These are phyloP conservation scores for Tarenaya hassleriana DNA, from an alignment of 345 rosid genomes.

Conservation along the genomic window DNA sequence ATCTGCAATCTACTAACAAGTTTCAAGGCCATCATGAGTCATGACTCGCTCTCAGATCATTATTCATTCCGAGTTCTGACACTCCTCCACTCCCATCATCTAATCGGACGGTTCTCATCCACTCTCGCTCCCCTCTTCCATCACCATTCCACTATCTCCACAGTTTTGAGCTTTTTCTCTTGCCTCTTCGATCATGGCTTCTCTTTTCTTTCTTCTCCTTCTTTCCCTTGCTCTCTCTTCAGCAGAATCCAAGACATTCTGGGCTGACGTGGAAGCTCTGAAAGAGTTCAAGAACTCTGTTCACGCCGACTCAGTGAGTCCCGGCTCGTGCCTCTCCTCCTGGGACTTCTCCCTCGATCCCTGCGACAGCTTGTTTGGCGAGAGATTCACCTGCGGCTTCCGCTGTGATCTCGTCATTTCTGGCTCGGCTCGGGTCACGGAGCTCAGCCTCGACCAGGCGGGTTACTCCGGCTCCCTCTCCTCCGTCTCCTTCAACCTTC, in stretches of 20 bases:
- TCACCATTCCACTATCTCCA: neutral
- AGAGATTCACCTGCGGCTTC: slow-evolving; percentile 81
- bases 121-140: slow-evolving; percentile 10
- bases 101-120: slow-evolving; percentile 22
- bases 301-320: slow-evolving; percentile 39
- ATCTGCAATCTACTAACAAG: slow-evolving; percentile 1
- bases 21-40: slow-evolving; percentile 7
- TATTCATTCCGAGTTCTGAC: slow-evolving; percentile 11
- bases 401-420: slow-evolving; percentile 56
- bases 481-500: slow-evolving; percentile 48
- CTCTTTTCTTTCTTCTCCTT: slow-evolving; percentile 22
- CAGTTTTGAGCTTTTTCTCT: neutral
- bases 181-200: slow-evolving; percentile 10
- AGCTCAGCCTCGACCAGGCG: slow-evolving; percentile 65
- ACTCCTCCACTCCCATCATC: neutral
- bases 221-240: neutral
- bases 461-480: slow-evolving; percentile 63
- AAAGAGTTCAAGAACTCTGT: slow-evolving; percentile 45
- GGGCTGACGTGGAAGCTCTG: slow-evolving; percentile 49
- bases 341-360: slow-evolving; percentile 89
- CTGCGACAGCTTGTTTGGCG: slow-evolving; percentile 66
- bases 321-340: slow-evolving; percentile 74
- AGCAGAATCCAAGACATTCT: slow-evolving; percentile 45
- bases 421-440: slow-evolving; percentile 55
- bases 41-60: slow-evolving; percentile 2